Evolutionary conservation across 108 stramenopile species (phyloP), one percentile per base, ranked within the genome.

Genomic region (Skeletonema menzelii): DNA sequence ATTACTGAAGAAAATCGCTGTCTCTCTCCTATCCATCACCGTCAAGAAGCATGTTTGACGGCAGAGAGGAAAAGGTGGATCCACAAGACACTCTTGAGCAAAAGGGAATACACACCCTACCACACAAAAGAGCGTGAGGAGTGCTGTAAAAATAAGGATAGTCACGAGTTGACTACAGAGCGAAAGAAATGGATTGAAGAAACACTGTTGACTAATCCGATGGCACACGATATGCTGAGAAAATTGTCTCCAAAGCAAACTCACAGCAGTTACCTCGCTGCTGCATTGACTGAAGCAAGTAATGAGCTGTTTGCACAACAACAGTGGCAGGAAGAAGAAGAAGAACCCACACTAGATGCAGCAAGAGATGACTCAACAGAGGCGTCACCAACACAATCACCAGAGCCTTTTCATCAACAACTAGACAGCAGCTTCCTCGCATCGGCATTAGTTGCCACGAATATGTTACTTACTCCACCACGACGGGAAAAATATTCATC

Each of bases 401-500:
- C 49, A 8, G 8, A 53, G 49, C 19, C 17, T 19, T 19, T n/a
- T 19, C 35, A 37, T 37, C 35, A 58, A 37, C 58, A 17, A 35
- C 59, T 60, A 8, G 59, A 60, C 19, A 17, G 14, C 10, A 32
- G 59, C n/a, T 60, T 60, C 31, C 31, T 60, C 1, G 28, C 59
- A 24, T 34, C 32, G 17, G 59, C 59, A 19, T 12, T 60, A 24
- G 59, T 60, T 19, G 59, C 59, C 6, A 60, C 59, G 8, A 60
- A 60, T 11, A 60, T 60, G 34, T 20, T 60, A 11, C 59, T 35
- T 2, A 35, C 59, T 8, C 59, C 32, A 10, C 59, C 59, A 19
- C 19, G 59, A 14, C 59, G 59, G 59, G 37, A 31, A 60, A 60
- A 7, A n/a, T 53, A 53, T 35, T 60, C 59, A 60, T 60, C 59